Percentiles rank a stretch among this genome's conserved stretches.
These are phyloP conservation scores for Euclidium syriacum DNA, from an alignment of 345 rosid species.

Conservation along the genomic window DNA sequence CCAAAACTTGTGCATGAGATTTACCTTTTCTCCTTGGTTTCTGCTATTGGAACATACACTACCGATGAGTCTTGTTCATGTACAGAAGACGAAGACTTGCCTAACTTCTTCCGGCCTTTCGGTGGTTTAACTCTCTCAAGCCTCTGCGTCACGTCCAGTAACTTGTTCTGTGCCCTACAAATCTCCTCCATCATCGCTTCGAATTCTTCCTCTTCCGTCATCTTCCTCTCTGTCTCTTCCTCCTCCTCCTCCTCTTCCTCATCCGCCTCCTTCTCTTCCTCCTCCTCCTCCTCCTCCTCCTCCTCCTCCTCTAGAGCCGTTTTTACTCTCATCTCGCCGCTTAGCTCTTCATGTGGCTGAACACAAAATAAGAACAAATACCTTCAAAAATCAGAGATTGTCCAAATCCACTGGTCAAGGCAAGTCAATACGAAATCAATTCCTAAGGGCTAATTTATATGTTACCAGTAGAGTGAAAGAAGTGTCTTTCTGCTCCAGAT, in stretches of 20 bases:
- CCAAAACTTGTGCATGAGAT: slow-evolving; percentile 13
- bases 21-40: slow-evolving; percentile 47
- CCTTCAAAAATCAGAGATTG: not conserved
- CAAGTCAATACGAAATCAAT: not conserved
- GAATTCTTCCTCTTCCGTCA: slow-evolving; percentile 29
- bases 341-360: slow-evolving; percentile 15
- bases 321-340: not conserved
- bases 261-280: slow-evolving; percentile 2
- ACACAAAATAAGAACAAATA: not conserved
- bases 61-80: slow-evolving; percentile 40
- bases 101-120: slow-evolving; percentile 33
- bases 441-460: not conserved
- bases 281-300: not conserved
- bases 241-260: slow-evolving; percentile 37
- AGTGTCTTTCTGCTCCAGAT: not conserved
- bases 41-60: slow-evolving; percentile 68
- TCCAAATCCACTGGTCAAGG: slow-evolving; percentile 1
- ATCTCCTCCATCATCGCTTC: slow-evolving; percentile 69
- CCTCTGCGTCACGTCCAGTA: slow-evolving; percentile 48
- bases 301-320: slow-evolving; percentile 2
- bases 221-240: slow-evolving; percentile 27
- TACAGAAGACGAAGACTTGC: slow-evolving; percentile 34
- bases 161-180: slow-evolving; percentile 48
- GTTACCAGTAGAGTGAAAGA: slow-evolving; percentile 17
- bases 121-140: slow-evolving; percentile 29